Evolutionary conservation across 139 green algal species (phyloP), one percentile per base, ranked within the genome.

Genomic region (Auxenochlorella pyrenoidosa): DNA sequence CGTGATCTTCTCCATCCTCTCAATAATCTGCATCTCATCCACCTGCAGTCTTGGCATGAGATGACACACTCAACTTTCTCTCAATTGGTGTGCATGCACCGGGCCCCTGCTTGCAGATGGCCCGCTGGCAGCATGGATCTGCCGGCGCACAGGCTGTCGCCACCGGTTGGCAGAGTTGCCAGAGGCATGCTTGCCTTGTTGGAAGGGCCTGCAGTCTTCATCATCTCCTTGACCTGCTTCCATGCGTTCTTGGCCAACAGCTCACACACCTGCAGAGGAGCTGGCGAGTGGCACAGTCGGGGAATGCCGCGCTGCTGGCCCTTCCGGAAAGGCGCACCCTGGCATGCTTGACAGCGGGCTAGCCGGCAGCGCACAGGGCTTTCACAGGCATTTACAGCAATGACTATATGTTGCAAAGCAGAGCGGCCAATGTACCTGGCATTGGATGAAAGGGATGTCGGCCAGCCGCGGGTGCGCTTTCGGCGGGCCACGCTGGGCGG

Each of bases 201-300:
- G 10, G 71, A 40, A 3, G 84, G 84, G 10, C 36, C 78, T 18
- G 79, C 36, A 16, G 87, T 75, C 72, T 89, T 91, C 54, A 86
- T 88, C 41, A 89, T n/a, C 18, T 90, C 88, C 38, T 88, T 86
- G 10, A 89, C 88, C 36, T 89, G 79, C 58, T 88, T 77, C 59
- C 90, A 92, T 0, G 88, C 86, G 76, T 93, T 89, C 66, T 88
- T 93, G 13, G 91, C 89, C 19, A 95, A 34, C 26, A 88, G 44
- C 75, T 93, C 82, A 40, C 92, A 95, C 5, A 91, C 80, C 80
- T 85, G 77, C 76, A 60, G 30, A 2, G 38, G 21, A 40, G 26
- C 2, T 38, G 5, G 54, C 16, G 15, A 63, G 54, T 63, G 18
- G 18, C 15, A 24, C 15, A 22, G 54, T 22, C 54, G 54, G 54